Evolutionary conservation across 2,329 filamentous ascomycete genomes (phyloP).

Genomic region (Ophiostoma novo-ulmi): DNA sequence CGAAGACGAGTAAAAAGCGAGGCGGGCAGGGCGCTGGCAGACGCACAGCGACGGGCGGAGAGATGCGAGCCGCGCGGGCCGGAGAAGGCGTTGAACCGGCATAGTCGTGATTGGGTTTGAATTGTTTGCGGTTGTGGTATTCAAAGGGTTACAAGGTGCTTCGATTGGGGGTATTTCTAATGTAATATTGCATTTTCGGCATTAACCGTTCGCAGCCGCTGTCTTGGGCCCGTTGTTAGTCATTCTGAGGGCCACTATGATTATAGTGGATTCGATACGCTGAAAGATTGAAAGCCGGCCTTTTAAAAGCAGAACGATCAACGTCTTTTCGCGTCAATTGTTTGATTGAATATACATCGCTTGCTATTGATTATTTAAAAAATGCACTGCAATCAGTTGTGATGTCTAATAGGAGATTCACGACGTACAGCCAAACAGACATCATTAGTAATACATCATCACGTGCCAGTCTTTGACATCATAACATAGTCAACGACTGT

Average conservation of each 20-base stretch:
- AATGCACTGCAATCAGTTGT: not conserved
- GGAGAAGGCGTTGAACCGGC: slow-evolving; percentile 21
- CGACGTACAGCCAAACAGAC: not conserved
- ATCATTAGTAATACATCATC: not conserved
- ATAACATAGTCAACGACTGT: not conserved
- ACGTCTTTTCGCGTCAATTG: not conserved
- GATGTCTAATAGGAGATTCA: not conserved
- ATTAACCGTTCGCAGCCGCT: not conserved
- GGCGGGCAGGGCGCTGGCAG: slow-evolving; percentile 13
- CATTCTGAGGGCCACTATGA: not conserved
- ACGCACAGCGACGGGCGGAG: slow-evolving; percentile 21
- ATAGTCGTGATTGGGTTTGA: slow-evolving; percentile 8
- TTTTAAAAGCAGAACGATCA: not conserved
- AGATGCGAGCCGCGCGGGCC: slow-evolving; percentile 26
- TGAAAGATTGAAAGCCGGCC: not conserved
- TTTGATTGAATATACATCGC: not conserved
- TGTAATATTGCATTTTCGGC: slow-evolving; percentile 3
- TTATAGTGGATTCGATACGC: not conserved
- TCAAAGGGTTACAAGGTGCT: not conserved
- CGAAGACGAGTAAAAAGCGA: slow-evolving; percentile 9
- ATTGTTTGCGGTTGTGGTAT: not conserved
- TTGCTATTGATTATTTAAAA: not conserved
- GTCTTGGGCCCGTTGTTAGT: not conserved
- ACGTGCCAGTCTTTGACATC: not conserved
- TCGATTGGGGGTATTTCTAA: not conserved